Evolutionary conservation across 139 green algal genomes (phyloP).

Genomic region (Chlamydomonas sphaeroides): DNA sequence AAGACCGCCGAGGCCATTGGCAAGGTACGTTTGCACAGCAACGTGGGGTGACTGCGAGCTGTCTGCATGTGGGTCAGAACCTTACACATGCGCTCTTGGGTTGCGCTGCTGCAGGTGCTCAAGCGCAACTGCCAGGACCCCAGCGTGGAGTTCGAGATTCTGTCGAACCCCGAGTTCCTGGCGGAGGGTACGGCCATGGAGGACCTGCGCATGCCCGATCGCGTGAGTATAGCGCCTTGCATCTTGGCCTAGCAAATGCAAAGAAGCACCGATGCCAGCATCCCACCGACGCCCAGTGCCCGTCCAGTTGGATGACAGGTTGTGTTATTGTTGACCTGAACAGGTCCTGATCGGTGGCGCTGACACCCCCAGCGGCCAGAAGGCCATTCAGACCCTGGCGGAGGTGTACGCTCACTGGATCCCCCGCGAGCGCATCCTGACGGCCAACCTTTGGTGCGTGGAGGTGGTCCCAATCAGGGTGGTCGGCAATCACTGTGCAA

Average conservation of each 20-base stretch:
- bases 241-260: too few species aligned
- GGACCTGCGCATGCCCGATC: conserved; percentile 86
- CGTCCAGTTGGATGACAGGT: too few species aligned
- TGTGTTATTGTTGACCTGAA: too few species aligned
- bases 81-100: too few species aligned
- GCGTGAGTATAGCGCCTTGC: too few species aligned
- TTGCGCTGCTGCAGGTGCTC: conserved; percentile 85
- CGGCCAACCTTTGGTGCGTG: conserved; percentile 97
- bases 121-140: conserved; percentile 79
- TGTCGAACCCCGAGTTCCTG: conserved; percentile 95
- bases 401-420: conserved; percentile 97
- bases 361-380: conserved; percentile 81
- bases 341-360: conserved; percentile 90
- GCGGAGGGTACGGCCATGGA: conserved; percentile 92
- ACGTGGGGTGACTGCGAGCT: too few species aligned
- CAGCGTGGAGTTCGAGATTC: conserved; percentile 92
- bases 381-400: conserved; percentile 79
- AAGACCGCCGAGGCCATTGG: conserved; percentile 99
- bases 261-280: too few species aligned
- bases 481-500: too few species aligned
- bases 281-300: too few species aligned
- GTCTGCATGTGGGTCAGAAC: too few species aligned
- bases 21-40: too few species aligned
- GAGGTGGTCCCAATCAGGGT: too few species aligned
- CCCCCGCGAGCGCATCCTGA: conserved; percentile 93